phyloP scores from a whole-genome alignment of 768 basidiomycete genomes.

The Boletus barrowsii region DNA sequence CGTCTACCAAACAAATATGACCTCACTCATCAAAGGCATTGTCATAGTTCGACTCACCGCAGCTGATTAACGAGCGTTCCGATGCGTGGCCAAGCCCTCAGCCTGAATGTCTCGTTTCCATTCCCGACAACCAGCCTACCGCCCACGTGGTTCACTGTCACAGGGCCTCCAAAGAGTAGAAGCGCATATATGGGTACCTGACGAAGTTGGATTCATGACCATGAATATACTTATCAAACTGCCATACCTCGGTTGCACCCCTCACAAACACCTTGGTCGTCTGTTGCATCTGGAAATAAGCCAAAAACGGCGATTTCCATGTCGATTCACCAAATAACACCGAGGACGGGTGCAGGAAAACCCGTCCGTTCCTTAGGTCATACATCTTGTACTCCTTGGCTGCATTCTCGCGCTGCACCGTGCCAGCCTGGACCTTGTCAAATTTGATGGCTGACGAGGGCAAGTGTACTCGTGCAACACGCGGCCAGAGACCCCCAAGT shows the following conservation, averaged over 20 bases:
- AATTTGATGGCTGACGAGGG: conserved; percentile 76
- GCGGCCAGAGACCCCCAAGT: conserved; percentile 85
- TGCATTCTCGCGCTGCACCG: conserved; percentile 79
- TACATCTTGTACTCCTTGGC: conserved; percentile 83
- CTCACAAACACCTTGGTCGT: conserved; percentile 83
- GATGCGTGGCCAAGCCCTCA: conserved; percentile 86
- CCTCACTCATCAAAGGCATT: not conserved
- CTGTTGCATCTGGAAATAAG: conserved; percentile 79
- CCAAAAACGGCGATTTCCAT: conserved; percentile 78
- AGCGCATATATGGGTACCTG: conserved; percentile 88
- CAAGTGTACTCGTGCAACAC: conserved; percentile 71
- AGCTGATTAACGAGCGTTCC: conserved; percentile 87
- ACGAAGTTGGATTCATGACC: not conserved
- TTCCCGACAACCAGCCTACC: conserved; percentile 70
- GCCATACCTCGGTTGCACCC: conserved; percentile 78
- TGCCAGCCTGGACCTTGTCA: conserved; percentile 80
- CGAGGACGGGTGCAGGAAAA: conserved; percentile 83
- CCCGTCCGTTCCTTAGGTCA: conserved; percentile 59
- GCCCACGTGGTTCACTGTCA: conserved; percentile 74
- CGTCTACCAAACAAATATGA: conserved; percentile 39
- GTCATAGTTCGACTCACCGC: conserved; percentile 43
- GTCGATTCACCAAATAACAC: conserved; percentile 68
- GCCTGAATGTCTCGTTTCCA: conserved; percentile 51
- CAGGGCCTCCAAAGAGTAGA: conserved; percentile 78
- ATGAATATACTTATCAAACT: not conserved